Conservation (phyloP, 2,329 filamentous ascomycete genomes). For the Penicillium sp. region DNA sequence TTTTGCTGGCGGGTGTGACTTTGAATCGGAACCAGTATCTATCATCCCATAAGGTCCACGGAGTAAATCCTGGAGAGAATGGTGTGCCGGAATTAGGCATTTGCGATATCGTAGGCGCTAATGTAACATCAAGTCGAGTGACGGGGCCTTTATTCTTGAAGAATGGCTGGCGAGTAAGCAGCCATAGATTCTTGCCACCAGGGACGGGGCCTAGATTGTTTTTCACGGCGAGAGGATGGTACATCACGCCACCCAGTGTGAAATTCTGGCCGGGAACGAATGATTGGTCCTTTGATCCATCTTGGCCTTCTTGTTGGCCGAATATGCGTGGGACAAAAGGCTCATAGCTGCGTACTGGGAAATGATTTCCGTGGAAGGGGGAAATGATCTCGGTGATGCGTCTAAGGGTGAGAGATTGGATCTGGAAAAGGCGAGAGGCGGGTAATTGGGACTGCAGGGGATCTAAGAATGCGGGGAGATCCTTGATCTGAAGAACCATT, state of each 20-base stretch:
- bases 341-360: conserved; percentile 53
- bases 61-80: conserved; percentile 12
- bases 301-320: background rate
- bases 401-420: conserved; percentile 55
- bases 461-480: conserved; percentile 19
- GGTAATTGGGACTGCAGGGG: conserved; percentile 16
- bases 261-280: conserved; percentile 37
- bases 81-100: background rate
- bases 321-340: conserved; percentile 52
- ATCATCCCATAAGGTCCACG: conserved; percentile 59
- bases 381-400: conserved; percentile 57
- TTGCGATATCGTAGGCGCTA: background rate
- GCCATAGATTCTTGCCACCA: conserved; percentile 40
- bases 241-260: conserved; percentile 57
- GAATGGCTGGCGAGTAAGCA: conserved; percentile 47
- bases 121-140: conserved; percentile 27
- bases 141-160: conserved; percentile 36
- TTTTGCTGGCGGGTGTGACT: conserved; percentile 33
- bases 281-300: conserved; percentile 44
- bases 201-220: background rate
- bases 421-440: conserved; percentile 26
- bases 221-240: conserved; percentile 46
- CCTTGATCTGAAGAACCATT: conserved; percentile 40
- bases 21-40: conserved; percentile 62
- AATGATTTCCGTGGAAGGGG: conserved; percentile 49